Evolutionary conservation across 257 asterid genomes (phyloP).

Genomic region (Solanum ossicruentum): DNA sequence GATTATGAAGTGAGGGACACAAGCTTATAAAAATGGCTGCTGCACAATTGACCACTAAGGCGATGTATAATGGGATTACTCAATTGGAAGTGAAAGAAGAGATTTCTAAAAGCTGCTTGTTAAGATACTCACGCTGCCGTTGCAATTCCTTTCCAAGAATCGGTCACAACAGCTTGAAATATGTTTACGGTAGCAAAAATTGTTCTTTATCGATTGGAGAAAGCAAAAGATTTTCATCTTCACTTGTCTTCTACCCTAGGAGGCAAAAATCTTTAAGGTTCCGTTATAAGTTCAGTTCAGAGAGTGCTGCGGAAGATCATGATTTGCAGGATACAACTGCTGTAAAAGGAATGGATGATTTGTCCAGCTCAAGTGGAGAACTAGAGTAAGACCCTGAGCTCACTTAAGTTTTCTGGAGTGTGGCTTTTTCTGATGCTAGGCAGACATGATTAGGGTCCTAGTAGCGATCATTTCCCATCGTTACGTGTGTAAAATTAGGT

Average conservation of each 20-base stretch:
- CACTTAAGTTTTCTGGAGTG: neutral
- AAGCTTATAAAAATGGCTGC: constrained; percentile 22
- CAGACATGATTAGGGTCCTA: neutral
- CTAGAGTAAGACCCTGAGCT: constrained; percentile 11
- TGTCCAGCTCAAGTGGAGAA: constrained; percentile 9
- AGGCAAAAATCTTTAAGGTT: constrained; percentile 14
- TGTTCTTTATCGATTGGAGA: constrained; percentile 14
- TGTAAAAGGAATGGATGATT: constrained; percentile 5
- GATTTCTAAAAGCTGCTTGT: neutral
- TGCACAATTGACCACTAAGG: constrained; percentile 29
- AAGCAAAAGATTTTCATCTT: constrained; percentile 9
- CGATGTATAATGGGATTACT: constrained; percentile 15
- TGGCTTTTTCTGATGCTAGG: neutral
- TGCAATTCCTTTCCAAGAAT: constrained; percentile 4
- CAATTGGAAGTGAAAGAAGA: constrained; percentile 3
- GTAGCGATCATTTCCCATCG: neutral
- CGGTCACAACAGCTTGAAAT: constrained; percentile 3
- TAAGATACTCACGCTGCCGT: neutral
- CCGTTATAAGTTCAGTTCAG: constrained; percentile 19
- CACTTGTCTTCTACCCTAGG: constrained; percentile 20
- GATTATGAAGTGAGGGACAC: neutral
- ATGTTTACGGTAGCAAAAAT: constrained; percentile 2
- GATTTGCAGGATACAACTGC: constrained; percentile 15
- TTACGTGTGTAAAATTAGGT: neutral
- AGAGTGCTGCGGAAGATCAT: constrained; percentile 16